Percentiles rank a stretch among this genome's conserved stretches.
phyloP scores from a whole-genome alignment of 495 filamentous ascomycete species.

The Trichoderma reesei region DNA sequence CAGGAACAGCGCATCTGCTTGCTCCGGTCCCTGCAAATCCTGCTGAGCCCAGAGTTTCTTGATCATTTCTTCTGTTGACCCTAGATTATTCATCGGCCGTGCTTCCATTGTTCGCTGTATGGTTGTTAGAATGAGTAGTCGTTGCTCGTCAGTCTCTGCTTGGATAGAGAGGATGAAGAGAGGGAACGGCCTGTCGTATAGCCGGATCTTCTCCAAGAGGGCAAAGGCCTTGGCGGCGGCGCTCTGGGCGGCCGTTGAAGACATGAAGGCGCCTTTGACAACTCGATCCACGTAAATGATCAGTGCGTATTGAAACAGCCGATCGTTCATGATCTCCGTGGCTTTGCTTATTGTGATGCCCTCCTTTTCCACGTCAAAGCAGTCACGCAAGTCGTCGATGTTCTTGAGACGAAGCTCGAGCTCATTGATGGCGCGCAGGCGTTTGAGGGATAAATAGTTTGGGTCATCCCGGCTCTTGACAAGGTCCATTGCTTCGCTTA shows the following conservation, averaged over 20 bases:
- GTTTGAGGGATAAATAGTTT: neutral
- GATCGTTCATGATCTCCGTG: neutral
- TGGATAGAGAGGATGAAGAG: slow-evolving; percentile 10
- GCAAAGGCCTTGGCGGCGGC: slow-evolving; percentile 10
- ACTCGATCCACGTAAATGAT: slow-evolving; percentile 17
- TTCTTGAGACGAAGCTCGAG: neutral
- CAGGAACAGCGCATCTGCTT: neutral
- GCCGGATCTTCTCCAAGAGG: slow-evolving; percentile 4
- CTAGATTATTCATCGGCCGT: slow-evolving; percentile 5
- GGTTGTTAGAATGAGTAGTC: slow-evolving; percentile 7
- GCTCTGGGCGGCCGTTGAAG: neutral
- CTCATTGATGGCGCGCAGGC: neutral
- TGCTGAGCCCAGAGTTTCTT: slow-evolving; percentile 11
- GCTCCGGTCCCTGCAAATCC: slow-evolving; percentile 8
- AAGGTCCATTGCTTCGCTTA: slow-evolving; percentile 5
- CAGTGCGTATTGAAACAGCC: slow-evolving; percentile 13
- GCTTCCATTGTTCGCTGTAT: neutral
- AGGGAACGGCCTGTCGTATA: slow-evolving; percentile 9
- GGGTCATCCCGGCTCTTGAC: neutral
- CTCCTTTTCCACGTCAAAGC: slow-evolving; percentile 9
- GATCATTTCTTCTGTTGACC: slow-evolving; percentile 7
- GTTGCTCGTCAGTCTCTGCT: slow-evolving; percentile 12
- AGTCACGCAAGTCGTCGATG: neutral
- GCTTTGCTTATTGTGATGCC: neutral
- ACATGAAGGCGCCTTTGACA: slow-evolving; percentile 10